Evolutionary conservation across 2,329 filamentous ascomycete genomes (phyloP), one percentile per base, ranked within the genome.

Genomic region (Botrytis fragariae): DNA sequence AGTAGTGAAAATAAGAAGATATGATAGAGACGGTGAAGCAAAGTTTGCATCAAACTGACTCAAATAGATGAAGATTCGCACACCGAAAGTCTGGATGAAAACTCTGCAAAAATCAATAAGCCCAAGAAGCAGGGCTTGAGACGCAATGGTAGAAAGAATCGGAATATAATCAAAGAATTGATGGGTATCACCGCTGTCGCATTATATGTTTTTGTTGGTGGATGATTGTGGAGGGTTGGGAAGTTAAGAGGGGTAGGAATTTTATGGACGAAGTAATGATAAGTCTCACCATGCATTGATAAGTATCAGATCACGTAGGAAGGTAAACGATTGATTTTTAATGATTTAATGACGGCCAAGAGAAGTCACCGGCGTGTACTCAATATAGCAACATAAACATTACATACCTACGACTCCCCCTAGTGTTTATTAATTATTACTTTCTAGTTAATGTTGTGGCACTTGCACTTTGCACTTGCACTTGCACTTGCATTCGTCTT

Each of bases 41-140:
- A 42, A 57, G 45, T 68, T 39, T 54, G 37, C 37, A 35, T 42
- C 42, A 67, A 39, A n/a, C 20, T 39, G 64, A 67, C n/a, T 67
- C 65, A 32, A 68, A 68, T 16, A 29, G 35, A 42, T 57, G 25
- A 57, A 57, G 48, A 57, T 68, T 42, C n/a, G 48, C 48, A 68
- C 65, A 57, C 65, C 48, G 65, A 57, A 68, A 68, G 35, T 42
- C 44, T 68, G 65, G 39, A 25, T 68, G 65, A 68, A 57, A 68
- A 68, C 5, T 57, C 48, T 68, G 65, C 48, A 68, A 37, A 68
- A 57, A 42, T 18, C 25, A 57, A 68, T 44, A 42, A 57, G 25
- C 25, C 39, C 25, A 57, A 32, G 37, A 37, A 42, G 65, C 48
- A 42, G 65, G 65, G 48, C 18, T 57, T 57, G 7, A 29, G 29